Evolutionary conservation across 345 rosid species (phyloP), one percentile per base, ranked within the genome.

Genomic region (Diplotaxis tenuifolia): DNA sequence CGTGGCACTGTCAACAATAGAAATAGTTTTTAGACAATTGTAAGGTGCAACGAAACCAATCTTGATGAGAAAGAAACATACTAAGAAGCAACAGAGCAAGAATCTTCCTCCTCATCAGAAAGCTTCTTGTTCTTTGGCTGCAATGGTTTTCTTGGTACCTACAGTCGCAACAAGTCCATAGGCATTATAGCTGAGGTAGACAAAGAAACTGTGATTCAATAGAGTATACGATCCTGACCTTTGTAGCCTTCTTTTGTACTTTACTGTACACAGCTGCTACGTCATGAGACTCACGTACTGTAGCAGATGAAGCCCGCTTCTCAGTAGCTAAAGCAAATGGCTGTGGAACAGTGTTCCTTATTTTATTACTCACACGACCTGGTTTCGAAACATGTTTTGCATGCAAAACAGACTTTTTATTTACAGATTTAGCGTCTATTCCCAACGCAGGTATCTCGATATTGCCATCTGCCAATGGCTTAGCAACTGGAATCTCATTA

Each of bases 291-390:
- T 82, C 86, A 50, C 92, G 89, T 31, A n/a, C n/a, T n/a, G 80
- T 68, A 47, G 83, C 90, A 75, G 74, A 82, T 62, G 93, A 85
- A 70, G 98, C 96, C 63, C 98, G 96, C 81, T 83, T 88, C 80
- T 85, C 95, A 15, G 98, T 93, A 62, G 90, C 98, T 4, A 93
- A 83, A 55, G 90, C 75, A 84, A 93, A 90, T 60, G 98, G 98
- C 54, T 84, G 90, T 10, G 98, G 98, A 80, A 93, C 87, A 0
- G 98, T 93, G 80, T 61, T 87, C 71, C 84, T 89, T 54, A 80
- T 79, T 78, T 82, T 85, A 73, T 75, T 78, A 82, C 54, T 78
- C 72, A 73, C 79, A 4, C 80, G 74, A 74, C 76, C 73, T 40
- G 66, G 36, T 75, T 83, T 92, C 22, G 88, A 81, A 71, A 52